Conservation (phyloP, 2,329 filamentous ascomycete genomes). For the Curvularia lunata region DNA sequence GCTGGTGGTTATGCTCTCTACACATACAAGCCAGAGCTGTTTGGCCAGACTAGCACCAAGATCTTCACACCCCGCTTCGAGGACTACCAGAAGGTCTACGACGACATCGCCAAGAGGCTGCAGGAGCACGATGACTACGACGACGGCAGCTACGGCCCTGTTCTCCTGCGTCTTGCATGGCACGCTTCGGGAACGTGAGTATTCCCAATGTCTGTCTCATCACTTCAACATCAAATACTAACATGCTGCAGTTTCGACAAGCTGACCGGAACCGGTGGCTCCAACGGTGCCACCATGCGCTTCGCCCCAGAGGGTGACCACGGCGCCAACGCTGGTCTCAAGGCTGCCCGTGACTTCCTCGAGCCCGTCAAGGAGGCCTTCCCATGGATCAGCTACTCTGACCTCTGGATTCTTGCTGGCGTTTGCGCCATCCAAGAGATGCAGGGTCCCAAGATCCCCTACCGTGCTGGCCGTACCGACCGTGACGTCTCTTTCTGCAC, state of each 20-base stretch:
- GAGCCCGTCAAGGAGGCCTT: slow-evolving; percentile 87
- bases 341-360: slow-evolving; percentile 86
- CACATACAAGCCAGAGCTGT: slow-evolving; percentile 61
- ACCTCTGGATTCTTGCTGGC: slow-evolving; percentile 93
- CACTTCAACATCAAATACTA: slow-evolving; percentile 1
- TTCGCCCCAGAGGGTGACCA: slow-evolving; percentile 88
- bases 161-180: slow-evolving; percentile 90
- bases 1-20: slow-evolving; percentile 53
- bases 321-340: slow-evolving; percentile 91
- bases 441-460: slow-evolving; percentile 86
- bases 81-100: slow-evolving; percentile 96
- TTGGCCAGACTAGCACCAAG: slow-evolving; percentile 42
- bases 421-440: slow-evolving; percentile 92
- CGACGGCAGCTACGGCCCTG: slow-evolving; percentile 93
- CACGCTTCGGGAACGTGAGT: slow-evolving; percentile 81
- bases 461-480: slow-evolving; percentile 84
- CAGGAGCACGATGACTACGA: slow-evolving; percentile 95
- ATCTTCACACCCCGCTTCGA: slow-evolving; percentile 77
- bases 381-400: slow-evolving; percentile 96
- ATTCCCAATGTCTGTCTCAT: background rate
- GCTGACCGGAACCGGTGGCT: slow-evolving; percentile 85
- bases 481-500: slow-evolving; percentile 83
- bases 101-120: slow-evolving; percentile 78
- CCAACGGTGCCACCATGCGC: slow-evolving; percentile 96
- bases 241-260: slow-evolving; percentile 69